Conservation (phyloP, 2,329 filamentous ascomycete species). For the Penicillium vulpinum region DNA sequence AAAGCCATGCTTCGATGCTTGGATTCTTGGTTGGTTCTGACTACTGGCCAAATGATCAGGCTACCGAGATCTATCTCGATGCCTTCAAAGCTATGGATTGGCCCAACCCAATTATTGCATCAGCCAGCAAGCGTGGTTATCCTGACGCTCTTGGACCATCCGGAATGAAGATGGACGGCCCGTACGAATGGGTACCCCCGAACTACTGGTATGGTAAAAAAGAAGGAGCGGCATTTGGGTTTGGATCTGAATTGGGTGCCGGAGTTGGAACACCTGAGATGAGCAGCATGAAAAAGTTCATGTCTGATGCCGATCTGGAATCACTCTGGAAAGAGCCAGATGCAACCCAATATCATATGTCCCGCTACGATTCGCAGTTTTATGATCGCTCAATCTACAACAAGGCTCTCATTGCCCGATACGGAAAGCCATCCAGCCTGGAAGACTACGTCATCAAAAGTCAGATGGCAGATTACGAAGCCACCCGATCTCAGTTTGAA, state of each 20-base stretch:
- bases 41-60: constrained; percentile 62
- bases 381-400: constrained; percentile 61
- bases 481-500: constrained; percentile 61
- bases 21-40: constrained; percentile 63
- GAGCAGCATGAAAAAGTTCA: constrained; percentile 54
- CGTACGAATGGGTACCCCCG: constrained; percentile 66
- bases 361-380: constrained; percentile 56
- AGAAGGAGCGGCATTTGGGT: constrained; percentile 61
- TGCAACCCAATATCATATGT: constrained; percentile 62
- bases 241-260: constrained; percentile 62
- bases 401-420: constrained; percentile 52
- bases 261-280: constrained; percentile 64
- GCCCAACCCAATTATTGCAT: constrained; percentile 59
- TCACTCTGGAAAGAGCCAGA: constrained; percentile 58
- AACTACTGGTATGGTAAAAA: constrained; percentile 62
- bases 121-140: constrained; percentile 57
- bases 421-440: constrained; percentile 53
- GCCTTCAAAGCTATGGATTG: constrained; percentile 55
- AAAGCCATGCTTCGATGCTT: constrained; percentile 60
- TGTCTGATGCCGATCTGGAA: constrained; percentile 52
- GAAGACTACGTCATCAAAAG: constrained; percentile 61
- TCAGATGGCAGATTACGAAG: constrained; percentile 66
- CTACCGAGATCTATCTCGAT: constrained; percentile 55
- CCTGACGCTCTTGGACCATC: constrained; percentile 55
- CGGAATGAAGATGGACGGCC: constrained; percentile 67